Base-by-base conservation (phyloP, 495 filamentous ascomycete species). In the Aspergillus bridgeri region DNA sequence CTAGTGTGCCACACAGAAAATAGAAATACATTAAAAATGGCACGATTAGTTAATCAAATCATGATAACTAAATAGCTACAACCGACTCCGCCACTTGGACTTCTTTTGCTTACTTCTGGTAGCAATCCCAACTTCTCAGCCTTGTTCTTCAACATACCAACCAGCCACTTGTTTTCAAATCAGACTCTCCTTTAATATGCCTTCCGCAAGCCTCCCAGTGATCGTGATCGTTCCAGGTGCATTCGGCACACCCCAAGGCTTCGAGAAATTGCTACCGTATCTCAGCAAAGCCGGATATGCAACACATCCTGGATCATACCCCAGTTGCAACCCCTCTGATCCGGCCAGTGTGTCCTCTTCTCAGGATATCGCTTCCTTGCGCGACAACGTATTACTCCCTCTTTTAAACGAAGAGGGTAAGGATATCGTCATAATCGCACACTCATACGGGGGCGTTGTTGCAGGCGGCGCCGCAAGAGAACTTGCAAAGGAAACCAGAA, bases 151-250 rank as follows among this genome's bases (percentile, higher is more conserved):
- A 3, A 29, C 33, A 38, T 38, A 38, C 13, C 33, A 38, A 38
- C 13, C 9, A 1, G 33, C 33, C 13, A 15, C 33, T 13, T 38
- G 11, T 38, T 38, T 38, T 38, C 1, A 38, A 38, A 2, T 15
- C 33, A 15, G 6, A 38, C 33, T 15, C 11, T 13, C 33, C 6
- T 48, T 24, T 13, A 54, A 21, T 1, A 54, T 54, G 51, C 27
- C 42, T 45, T 45, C 42, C 13, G 0, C 51, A 6, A 45, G 27
- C 38, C 51, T 45, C 51, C 50, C 44, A 27, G 56, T 50, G 54
- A 61, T 48, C 59, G 17, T 47, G 29, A 24, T 52, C 50, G 43
- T 61, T 54, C 54, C 54, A 49, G 50, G 17, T 49, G 51, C 51
- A 20, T 54, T 54, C 38, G 51, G 51, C 42, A 54, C 51, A 20